These are phyloP conservation scores for Fraxinus baroniana DNA, from an alignment of 305 asterid species.

Conservation along the genomic window DNA sequence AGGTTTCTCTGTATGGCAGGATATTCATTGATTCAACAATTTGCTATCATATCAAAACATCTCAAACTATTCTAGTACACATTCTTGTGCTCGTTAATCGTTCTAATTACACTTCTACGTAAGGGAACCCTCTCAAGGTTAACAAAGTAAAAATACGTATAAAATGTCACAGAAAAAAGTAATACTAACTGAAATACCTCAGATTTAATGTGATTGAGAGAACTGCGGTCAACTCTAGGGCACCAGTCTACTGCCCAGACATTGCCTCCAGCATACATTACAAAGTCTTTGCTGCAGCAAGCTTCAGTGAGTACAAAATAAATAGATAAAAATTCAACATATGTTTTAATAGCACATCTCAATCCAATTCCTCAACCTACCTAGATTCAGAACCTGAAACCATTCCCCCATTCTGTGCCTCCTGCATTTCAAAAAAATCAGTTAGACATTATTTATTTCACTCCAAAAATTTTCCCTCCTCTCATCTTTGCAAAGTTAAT, in stretches of 20 bases:
- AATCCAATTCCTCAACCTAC: slow-evolving; percentile 35
- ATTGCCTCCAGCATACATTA: slow-evolving; percentile 83
- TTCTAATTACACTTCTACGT: not conserved
- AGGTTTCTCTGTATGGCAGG: not conserved
- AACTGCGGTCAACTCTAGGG: slow-evolving; percentile 51
- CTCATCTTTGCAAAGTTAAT: not conserved
- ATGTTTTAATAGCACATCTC: slow-evolving; percentile 3
- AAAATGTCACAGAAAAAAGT: not conserved
- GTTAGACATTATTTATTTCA: slow-evolving; percentile 3
- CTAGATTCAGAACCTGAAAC: slow-evolving; percentile 30
- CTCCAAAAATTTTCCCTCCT: not conserved
- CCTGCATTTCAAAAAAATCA: slow-evolving; percentile 31
- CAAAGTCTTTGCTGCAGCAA: slow-evolving; percentile 70
- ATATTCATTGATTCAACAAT: not conserved
- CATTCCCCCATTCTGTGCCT: slow-evolving; percentile 17
- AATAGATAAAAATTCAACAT: slow-evolving; percentile 14
- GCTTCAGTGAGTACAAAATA: slow-evolving; percentile 2
- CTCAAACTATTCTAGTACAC: not conserved
- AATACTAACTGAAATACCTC: slow-evolving; percentile 53
- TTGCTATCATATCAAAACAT: not conserved
- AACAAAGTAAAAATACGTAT: not conserved
- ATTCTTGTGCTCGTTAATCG: not conserved
- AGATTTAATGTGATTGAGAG: slow-evolving; percentile 37
- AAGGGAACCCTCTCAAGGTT: not conserved
- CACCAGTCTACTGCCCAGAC: slow-evolving; percentile 98